Conservation (phyloP, 805 yeast genomes). For the Teunomyces barrocoloradensis region DNA sequence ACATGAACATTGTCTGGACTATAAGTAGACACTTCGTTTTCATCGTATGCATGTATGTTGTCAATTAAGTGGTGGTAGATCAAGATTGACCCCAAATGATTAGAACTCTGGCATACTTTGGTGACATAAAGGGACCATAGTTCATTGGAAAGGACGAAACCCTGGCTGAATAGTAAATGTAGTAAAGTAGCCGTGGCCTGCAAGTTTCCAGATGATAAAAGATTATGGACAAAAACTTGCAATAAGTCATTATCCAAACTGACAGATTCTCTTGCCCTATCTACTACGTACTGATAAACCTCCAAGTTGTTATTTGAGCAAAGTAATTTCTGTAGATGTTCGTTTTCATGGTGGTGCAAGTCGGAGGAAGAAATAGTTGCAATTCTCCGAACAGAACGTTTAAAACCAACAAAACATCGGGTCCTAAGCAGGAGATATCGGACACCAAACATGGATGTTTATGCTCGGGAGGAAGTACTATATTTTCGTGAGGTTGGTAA, state of each 20-base stretch:
- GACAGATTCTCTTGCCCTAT: conserved; percentile 1
- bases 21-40: conserved; percentile 9
- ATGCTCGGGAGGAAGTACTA: background rate
- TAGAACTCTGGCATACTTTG: conserved; percentile 19
- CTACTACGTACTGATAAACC: conserved; percentile 8
- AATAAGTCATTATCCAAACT: conserved; percentile 14
- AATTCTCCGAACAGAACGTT: background rate
- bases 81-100: conserved; percentile 31
- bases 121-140: conserved; percentile 32
- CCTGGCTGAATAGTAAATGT: conserved; percentile 20
- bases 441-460: background rate
- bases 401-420: background rate
- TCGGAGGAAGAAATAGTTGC: background rate
- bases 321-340: background rate
- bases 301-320: background rate
- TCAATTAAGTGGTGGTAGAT: conserved; percentile 37
- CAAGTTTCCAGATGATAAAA: conserved; percentile 19
- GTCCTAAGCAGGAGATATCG: background rate
- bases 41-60: conserved; percentile 17
- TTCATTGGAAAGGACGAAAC: conserved; percentile 27
- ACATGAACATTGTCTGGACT: conserved; percentile 16
- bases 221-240: conserved; percentile 21
- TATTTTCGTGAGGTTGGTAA: background rate
- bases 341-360: background rate
- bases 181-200: conserved; percentile 25